phyloP scores from a whole-genome alignment of 805 yeast species.

The Danielozyma ontarioensis region DNA sequence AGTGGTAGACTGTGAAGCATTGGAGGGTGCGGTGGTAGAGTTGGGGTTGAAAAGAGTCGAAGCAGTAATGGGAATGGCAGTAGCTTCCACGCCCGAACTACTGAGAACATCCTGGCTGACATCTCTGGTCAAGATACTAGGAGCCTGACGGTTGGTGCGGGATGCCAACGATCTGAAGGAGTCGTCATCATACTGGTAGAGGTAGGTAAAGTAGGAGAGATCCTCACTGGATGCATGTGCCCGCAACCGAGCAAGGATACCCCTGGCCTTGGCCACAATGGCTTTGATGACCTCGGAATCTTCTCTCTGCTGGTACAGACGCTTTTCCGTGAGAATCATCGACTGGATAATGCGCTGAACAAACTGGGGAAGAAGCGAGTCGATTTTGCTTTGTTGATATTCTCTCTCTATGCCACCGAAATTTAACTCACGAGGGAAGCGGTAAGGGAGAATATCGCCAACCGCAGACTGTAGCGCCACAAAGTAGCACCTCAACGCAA shows the following conservation, averaged over 20 bases:
- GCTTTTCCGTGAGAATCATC: slow-evolving; percentile 28
- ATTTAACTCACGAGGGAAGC: slow-evolving; percentile 12
- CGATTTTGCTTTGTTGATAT: slow-evolving; percentile 18
- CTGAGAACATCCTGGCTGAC: slow-evolving; percentile 32
- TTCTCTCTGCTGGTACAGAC: slow-evolving; percentile 34
- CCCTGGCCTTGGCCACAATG: slow-evolving; percentile 18
- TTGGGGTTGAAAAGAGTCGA: slow-evolving; percentile 4
- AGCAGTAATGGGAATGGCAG: slow-evolving; percentile 11
- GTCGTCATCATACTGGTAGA: slow-evolving; percentile 17
- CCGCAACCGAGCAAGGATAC: slow-evolving; percentile 21
- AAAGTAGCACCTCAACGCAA: slow-evolving; percentile 29
- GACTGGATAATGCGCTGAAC: slow-evolving; percentile 30
- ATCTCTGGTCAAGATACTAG: slow-evolving; percentile 33
- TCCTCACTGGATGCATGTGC: slow-evolving; percentile 20
- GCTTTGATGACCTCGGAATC: slow-evolving; percentile 17
- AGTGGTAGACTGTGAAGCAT: not conserved
- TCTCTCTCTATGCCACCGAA: slow-evolving; percentile 8
- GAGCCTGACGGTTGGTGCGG: slow-evolving; percentile 27
- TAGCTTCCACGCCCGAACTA: slow-evolving; percentile 20
- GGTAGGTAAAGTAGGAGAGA: slow-evolving; percentile 20
- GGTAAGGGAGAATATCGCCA: slow-evolving; percentile 27
- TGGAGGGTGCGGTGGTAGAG: slow-evolving; percentile 1
- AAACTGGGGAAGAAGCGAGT: slow-evolving; percentile 32
- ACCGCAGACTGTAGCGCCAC: slow-evolving; percentile 22
- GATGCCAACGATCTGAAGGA: slow-evolving; percentile 21